These are phyloP conservation scores for Psidium friedrichsthalianum DNA, from an alignment of 345 rosid genomes.

Conservation along the genomic window DNA sequence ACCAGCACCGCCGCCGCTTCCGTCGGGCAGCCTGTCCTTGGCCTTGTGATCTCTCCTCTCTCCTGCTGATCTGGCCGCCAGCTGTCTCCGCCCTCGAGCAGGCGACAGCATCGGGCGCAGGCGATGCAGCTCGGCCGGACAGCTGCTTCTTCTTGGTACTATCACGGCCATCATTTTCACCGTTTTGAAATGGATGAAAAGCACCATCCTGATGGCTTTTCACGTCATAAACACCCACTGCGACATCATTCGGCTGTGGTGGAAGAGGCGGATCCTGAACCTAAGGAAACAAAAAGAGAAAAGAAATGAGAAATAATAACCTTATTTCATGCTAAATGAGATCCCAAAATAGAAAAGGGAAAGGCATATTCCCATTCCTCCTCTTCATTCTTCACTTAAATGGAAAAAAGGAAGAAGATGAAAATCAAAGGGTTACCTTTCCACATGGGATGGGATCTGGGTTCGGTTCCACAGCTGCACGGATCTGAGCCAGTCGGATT, in stretches of 20 bases:
- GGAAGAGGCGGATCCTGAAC: neutral
- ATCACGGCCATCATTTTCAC: neutral
- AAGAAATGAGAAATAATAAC: neutral
- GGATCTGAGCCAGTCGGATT: constrained; percentile 14
- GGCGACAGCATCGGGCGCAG: neutral
- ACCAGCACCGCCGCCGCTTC: constrained; percentile 19
- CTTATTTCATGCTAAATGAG: neutral
- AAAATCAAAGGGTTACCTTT: neutral
- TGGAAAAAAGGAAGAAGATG: neutral
- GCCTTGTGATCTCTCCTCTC: neutral
- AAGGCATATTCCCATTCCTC: neutral
- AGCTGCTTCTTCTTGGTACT: neutral
- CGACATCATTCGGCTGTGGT: neutral
- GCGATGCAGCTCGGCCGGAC: neutral
- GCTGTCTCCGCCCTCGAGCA: neutral
- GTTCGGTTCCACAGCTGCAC: constrained; percentile 14
- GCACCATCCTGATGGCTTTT: neutral
- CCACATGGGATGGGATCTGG: neutral
- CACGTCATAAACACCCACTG: neutral
- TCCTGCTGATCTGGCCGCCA: neutral
- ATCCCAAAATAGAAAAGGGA: neutral
- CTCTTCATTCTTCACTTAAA: neutral
- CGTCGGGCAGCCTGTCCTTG: neutral
- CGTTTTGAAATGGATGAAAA: neutral
- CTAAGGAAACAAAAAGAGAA: neutral